phyloP scores from a whole-genome alignment of 75 land plant genomes.

The Pinus taeda region DNA sequence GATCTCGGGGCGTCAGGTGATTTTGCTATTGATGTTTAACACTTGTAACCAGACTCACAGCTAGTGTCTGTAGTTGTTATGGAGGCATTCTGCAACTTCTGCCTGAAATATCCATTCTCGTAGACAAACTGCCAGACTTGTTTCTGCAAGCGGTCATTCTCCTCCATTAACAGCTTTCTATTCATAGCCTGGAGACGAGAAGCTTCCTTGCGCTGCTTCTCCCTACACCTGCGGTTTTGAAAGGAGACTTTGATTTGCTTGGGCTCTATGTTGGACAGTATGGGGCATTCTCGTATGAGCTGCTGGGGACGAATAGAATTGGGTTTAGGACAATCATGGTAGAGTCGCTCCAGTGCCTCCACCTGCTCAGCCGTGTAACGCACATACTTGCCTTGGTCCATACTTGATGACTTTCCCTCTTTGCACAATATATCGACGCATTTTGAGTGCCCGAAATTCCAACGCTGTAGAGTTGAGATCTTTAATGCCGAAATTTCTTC shows the following conservation, averaged over 20 bases:
- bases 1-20: constrained; percentile 51
- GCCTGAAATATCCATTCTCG: constrained; percentile 85
- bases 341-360: constrained; percentile 77
- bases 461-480: too few species aligned
- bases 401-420: constrained; percentile 23
- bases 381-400: constrained; percentile 74
- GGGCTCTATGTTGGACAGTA: constrained; percentile 80
- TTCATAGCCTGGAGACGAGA: constrained; percentile 87
- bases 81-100: constrained; percentile 64
- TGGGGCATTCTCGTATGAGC: constrained; percentile 71
- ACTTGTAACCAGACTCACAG: constrained; percentile 86
- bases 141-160: constrained; percentile 94
- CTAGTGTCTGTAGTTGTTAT: constrained; percentile 68
- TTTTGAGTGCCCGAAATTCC: too few species aligned
- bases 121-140: constrained; percentile 88
- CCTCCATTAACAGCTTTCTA: constrained; percentile 92
- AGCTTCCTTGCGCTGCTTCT: constrained; percentile 95
- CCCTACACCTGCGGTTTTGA: constrained; percentile 92
- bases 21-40: constrained; percentile 50
- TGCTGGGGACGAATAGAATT: constrained; percentile 79
- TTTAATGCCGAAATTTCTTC: too few species aligned
- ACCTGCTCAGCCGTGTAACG: constrained; percentile 89
- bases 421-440: constrained; percentile 18
- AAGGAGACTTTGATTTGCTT: constrained; percentile 94
- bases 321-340: constrained; percentile 88